phyloP scores from a whole-genome alignment of 2,329 filamentous ascomycete species.

The Fonsecaea monophora region DNA sequence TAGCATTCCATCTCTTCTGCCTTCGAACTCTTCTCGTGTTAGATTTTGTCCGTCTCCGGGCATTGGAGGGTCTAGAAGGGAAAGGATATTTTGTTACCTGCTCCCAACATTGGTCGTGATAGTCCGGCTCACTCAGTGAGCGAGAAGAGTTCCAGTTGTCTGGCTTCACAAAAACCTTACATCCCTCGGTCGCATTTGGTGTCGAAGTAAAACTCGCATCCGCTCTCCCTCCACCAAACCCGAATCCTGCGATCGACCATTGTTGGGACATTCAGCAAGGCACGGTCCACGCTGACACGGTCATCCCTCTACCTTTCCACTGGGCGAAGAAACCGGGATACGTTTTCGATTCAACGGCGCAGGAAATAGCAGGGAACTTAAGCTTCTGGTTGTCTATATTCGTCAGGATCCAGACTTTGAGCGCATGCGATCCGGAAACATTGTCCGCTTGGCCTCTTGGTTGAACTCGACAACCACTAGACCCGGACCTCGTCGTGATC shows the following conservation, averaged over 20 bases:
- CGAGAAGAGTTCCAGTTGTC: neutral
- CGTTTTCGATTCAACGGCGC: slow-evolving; percentile 4
- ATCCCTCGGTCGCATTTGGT: neutral
- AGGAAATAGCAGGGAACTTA: slow-evolving; percentile 6
- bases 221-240: neutral
- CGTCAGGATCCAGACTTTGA: neutral
- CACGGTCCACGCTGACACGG: neutral
- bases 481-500: neutral
- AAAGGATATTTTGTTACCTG: slow-evolving; percentile 16
- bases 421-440: slow-evolving; percentile 9
- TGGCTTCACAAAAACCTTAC: slow-evolving; percentile 5
- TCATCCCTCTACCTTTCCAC: neutral
- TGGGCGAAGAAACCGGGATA: slow-evolving; percentile 6
- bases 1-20: neutral
- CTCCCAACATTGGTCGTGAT: neutral
- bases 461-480: slow-evolving; percentile 3
- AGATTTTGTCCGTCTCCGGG: neutral
- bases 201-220: neutral
- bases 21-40: neutral
- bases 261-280: neutral
- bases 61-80: neutral
- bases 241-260: slow-evolving; percentile 1
- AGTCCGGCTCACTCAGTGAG: slow-evolving; percentile 6
- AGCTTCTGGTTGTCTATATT: neutral
- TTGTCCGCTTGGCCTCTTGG: slow-evolving; percentile 9